phyloP scores from a whole-genome alignment of 768 basidiomycete genomes.

The Leccinum disarticulatum region DNA sequence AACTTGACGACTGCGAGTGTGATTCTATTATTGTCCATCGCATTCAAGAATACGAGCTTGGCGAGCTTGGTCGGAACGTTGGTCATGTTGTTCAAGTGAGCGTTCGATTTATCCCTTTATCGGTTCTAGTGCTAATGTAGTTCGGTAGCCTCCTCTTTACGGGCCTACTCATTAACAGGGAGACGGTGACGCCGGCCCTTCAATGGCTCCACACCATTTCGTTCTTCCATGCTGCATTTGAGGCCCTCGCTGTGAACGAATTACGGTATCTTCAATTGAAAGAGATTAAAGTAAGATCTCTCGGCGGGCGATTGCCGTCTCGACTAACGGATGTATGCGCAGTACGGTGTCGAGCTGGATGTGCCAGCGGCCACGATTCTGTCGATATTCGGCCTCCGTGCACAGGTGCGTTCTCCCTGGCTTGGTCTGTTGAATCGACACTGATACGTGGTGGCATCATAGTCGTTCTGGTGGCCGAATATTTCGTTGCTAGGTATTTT shows the following conservation, averaged over 20 bases:
- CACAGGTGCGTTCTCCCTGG: slow-evolving; percentile 56
- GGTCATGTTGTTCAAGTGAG: slow-evolving; percentile 98
- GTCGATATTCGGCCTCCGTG: slow-evolving; percentile 88
- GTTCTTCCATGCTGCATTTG: slow-evolving; percentile 99
- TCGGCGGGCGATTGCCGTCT: background rate
- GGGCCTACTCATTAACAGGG: slow-evolving; percentile 92
- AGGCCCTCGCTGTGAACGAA: slow-evolving; percentile 97
- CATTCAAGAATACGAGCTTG: slow-evolving; percentile 81
- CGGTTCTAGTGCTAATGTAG: slow-evolving; percentile 7
- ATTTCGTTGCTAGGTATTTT: slow-evolving; percentile 82
- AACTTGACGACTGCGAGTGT: slow-evolving; percentile 95
- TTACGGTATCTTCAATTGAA: slow-evolving; percentile 90
- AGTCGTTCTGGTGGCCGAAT: slow-evolving; percentile 99
- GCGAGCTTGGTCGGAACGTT: slow-evolving; percentile 94
- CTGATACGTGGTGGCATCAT: slow-evolving; percentile 7
- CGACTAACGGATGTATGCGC: slow-evolving; percentile 12
- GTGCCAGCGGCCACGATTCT: slow-evolving; percentile 95
- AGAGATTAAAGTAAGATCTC: slow-evolving; percentile 73
- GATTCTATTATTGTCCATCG: slow-evolving; percentile 86
- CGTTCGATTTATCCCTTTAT: slow-evolving; percentile 14
- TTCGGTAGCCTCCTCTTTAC: slow-evolving; percentile 83
- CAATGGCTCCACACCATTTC: slow-evolving; percentile 89
- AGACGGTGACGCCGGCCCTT: slow-evolving; percentile 68
- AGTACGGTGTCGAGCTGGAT: slow-evolving; percentile 97
- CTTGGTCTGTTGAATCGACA: background rate